Base-by-base conservation (phyloP, 2,329 filamentous ascomycete genomes). In the Colletotrichum brevisporum region DNA sequence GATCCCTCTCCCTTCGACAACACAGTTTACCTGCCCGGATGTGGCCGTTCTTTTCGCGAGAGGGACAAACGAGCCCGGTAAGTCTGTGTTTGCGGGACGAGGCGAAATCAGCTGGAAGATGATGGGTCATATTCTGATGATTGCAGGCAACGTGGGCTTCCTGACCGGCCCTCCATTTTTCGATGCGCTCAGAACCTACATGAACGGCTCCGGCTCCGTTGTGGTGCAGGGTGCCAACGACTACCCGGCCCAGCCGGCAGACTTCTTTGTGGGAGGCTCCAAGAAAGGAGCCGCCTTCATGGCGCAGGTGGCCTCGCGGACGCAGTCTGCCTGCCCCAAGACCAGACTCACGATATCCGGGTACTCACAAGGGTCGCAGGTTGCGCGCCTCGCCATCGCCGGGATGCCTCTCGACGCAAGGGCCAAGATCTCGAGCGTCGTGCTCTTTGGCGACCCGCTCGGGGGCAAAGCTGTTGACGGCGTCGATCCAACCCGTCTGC, bases 271-370 rank as follows among this genome's bases (percentile, higher is more conserved):
- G 10, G 64, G 63, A 45, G 69, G 69, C 13, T 65, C 66, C n/a
- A 41, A 36, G 8, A 57, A 52, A 8, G 69, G 69, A 31, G 61
- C 69, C 3, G 52, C 60, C 41, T 47, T 74, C 65, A 82, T 83
- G 76, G 81, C 82, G 48, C 72, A 78, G 15, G 62, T 74, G 24
- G 71, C 76, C 31, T 71, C 53, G n/a, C 53, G 77, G 21, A 79
- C 81, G 4, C 72, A 77, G 31, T 71, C 73, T 3, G 64, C 74
- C 18, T 77, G 75, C 58, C 75, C 74, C 21, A 60, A 71, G 27
- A 73, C 75, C n/a, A 69, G 71, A 41, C 53, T 77, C 27, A 74
- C 76, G 12, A 45, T 78, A 21, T 63, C 74, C 41, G 76, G 76
- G 31, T 77, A 76, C 72, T 77, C 75, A 3, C 75, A 76, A 36